These are phyloP conservation scores for Elaeis guineensis DNA, from an alignment of 176 grass and related monocot species.

Conservation along the genomic window DNA sequence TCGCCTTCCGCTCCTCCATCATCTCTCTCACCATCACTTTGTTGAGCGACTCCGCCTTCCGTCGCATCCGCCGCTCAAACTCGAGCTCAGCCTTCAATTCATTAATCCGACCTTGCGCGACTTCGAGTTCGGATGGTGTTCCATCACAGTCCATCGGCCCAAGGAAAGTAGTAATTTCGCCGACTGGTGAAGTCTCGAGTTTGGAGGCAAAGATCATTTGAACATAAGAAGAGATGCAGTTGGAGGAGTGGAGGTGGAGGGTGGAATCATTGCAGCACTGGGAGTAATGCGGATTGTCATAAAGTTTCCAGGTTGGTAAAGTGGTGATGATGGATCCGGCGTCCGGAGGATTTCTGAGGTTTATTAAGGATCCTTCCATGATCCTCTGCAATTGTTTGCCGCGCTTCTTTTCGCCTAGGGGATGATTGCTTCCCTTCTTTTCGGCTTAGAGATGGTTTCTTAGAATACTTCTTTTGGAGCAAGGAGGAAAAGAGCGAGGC, in stretches of 20 bases:
- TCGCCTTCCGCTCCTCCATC: constrained; percentile 41
- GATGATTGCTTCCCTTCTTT: too few relatives aligned
- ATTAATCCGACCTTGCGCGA: constrained; percentile 21
- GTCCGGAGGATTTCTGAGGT: neutral
- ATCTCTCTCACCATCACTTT: constrained; percentile 45
- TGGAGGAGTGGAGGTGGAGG: constrained; percentile 6
- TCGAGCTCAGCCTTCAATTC: constrained; percentile 44
- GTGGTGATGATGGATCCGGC: constrained; percentile 5
- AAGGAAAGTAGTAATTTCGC: too few relatives aligned
- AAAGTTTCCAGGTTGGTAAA: constrained; percentile 51
- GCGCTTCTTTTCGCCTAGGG: neutral
- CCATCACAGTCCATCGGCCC: neutral
- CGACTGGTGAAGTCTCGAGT: too few relatives aligned
- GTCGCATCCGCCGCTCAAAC: constrained; percentile 54
- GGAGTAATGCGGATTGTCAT: constrained; percentile 51
- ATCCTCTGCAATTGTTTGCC: neutral
- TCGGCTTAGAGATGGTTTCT: too few relatives aligned
- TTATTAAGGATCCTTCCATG: neutral
- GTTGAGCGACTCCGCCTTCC: constrained; percentile 45
- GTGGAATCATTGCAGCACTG: constrained; percentile 5
- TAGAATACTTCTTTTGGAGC: too few relatives aligned
- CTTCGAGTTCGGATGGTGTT: constrained; percentile 28
- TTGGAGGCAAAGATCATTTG: too few relatives aligned
- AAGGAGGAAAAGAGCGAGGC: too few relatives aligned
- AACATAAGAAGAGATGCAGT: neutral